phyloP scores from a whole-genome alignment of 257 asterid species.

The Nicotiana obtusifolia region DNA sequence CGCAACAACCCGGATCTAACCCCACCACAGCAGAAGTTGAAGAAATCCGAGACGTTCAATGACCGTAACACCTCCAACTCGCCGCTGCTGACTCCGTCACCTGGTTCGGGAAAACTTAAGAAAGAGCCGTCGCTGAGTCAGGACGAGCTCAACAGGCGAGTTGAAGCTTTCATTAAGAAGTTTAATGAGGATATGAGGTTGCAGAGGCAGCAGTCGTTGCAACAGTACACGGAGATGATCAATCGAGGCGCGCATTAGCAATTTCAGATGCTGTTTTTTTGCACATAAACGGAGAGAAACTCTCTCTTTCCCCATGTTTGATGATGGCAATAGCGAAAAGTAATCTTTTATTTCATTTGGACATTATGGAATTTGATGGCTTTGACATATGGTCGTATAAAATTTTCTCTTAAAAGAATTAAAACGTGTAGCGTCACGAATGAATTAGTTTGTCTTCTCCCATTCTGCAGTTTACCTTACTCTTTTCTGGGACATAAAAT shows the following conservation, averaged over 20 bases:
- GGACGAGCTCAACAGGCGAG: slow-evolving; percentile 67
- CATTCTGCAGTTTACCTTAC: too few species aligned
- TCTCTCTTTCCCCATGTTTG: slow-evolving; percentile 1
- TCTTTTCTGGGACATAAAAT: too few species aligned
- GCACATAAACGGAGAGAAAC: slow-evolving; percentile 7
- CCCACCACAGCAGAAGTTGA: slow-evolving; percentile 37
- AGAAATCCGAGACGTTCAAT: slow-evolving; percentile 55
- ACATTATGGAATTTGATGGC: not conserved
- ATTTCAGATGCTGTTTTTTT: not conserved
- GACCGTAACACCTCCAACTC: slow-evolving; percentile 20
- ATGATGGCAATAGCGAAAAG: not conserved
- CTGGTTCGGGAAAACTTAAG: slow-evolving; percentile 41
- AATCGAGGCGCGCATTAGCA: slow-evolving; percentile 29
- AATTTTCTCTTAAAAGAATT: not conserved
- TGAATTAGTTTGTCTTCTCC: too few species aligned
- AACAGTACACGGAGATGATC: slow-evolving; percentile 50
- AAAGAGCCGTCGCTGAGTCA: slow-evolving; percentile 62
- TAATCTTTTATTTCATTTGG: not conserved
- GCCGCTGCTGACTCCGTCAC: slow-evolving; percentile 12
- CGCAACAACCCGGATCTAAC: slow-evolving; percentile 14
- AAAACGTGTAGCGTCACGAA: too few species aligned
- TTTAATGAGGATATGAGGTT: slow-evolving; percentile 81
- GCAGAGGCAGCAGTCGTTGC: slow-evolving; percentile 69
- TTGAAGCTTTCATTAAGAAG: slow-evolving; percentile 79
- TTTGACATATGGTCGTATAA: not conserved